Base-by-base conservation (phyloP, 768 basidiomycete species). In the Lentinula detonsa region DNA sequence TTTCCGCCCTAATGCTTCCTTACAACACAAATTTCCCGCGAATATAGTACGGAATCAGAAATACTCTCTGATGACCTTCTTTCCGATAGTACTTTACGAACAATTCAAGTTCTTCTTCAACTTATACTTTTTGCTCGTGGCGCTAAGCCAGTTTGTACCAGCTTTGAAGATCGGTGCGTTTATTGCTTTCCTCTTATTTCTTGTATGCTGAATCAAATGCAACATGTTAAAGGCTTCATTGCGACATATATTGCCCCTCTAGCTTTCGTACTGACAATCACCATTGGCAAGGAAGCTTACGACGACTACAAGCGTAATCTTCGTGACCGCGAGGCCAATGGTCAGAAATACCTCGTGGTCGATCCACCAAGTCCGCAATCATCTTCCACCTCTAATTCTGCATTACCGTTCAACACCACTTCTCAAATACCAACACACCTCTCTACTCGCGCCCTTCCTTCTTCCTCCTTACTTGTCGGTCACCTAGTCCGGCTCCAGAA, bases 71-170 rank as follows among this genome's bases (percentile, higher is more conserved):
- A 84, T 93, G 76, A 94, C 92, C n/a, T 99, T 99, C 79, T 83
- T 99, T 9, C 97, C 97, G 3, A 84, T 98, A 65, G 95, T 98
- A 49, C 85, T 98, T 72, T 98, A 98, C 73, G 95, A 98, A 72
- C 96, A 98, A 72, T 99, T 98, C 88, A 98, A 98, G 74, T 98
- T 96, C 81, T 99, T 99, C 79, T 98, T 97, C 85, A 99, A 98
- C 71, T 81, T 98, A 6, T 99, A 98, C 74, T 99, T 99, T 71
- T 84, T 98, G 10, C 87, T 98, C 23, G 97, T 99, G 40, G 97
- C 97, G 0, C 80, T 98, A 7, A 94, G 91, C 8, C 97, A 98
- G 73, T 97, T 99, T 70, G 77, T 99, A 16, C 97, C 97, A 13
- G 91, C 95, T 0, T 83, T 99, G 62, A 95, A 94, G 77, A 99